These are phyloP conservation scores for Raffaelea ambrosiae DNA, from an alignment of 2,329 filamentous ascomycete species.

Conservation along the genomic window DNA sequence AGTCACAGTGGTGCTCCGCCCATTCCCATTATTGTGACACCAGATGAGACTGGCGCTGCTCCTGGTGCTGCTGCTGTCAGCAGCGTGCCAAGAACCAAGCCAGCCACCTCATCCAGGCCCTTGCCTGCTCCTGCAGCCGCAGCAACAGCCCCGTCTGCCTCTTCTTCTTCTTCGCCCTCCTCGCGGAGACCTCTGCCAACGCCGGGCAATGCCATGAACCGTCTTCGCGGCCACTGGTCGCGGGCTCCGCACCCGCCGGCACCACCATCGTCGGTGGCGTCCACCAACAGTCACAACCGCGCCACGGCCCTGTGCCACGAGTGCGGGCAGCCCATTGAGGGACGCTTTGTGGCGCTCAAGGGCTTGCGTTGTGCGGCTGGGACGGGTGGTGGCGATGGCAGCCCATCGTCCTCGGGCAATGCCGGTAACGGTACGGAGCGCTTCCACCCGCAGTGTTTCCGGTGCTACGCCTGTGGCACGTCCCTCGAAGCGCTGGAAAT, in stretches of 20 bases:
- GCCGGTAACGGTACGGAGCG: slow-evolving; percentile 35
- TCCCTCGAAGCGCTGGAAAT: slow-evolving; percentile 92
- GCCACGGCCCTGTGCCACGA: slow-evolving; percentile 68
- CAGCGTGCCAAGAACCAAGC: too few species aligned
- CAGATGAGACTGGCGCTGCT: slow-evolving; percentile 19
- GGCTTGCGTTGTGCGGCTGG: slow-evolving; percentile 34
- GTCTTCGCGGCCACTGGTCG: slow-evolving; percentile 50
- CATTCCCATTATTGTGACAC: slow-evolving; percentile 32
- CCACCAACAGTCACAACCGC: slow-evolving; percentile 23
- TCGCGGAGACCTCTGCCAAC: slow-evolving; percentile 38
- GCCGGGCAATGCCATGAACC: slow-evolving; percentile 27
- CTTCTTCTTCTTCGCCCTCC: too few species aligned
- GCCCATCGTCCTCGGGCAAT: slow-evolving; percentile 7
- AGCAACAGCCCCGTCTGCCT: slow-evolving; percentile 14
- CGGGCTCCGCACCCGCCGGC: slow-evolving; percentile 31
- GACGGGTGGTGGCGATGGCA: slow-evolving; percentile 1
- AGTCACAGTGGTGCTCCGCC: slow-evolving; percentile 15
- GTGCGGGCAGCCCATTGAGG: slow-evolving; percentile 77
- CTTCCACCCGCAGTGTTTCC: slow-evolving; percentile 91
- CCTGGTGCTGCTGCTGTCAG: slow-evolving; percentile 6
- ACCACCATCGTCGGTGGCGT: neutral
- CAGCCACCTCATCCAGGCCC: too few species aligned
- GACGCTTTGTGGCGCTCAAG: slow-evolving; percentile 77
- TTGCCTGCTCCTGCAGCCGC: slow-evolving; percentile 15
- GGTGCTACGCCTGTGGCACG: slow-evolving; percentile 79